Evolutionary conservation across 2,329 filamentous ascomycete species (phyloP), one percentile per base, ranked within the genome.

Genomic region (Xylaria sp.): DNA sequence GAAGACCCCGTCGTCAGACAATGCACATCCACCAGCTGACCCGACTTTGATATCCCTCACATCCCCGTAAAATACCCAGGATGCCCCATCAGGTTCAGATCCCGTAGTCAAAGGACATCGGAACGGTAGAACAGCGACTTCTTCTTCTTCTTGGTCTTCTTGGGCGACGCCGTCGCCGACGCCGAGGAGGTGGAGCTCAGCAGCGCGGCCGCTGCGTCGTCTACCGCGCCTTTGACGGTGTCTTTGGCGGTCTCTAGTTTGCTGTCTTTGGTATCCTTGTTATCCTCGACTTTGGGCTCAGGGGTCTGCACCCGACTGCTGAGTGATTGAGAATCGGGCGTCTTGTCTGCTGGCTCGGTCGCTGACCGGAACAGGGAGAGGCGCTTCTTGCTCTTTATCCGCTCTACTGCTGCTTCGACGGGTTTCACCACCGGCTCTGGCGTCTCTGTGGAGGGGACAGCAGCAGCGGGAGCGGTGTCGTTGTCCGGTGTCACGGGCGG

Each of bases 121-220:
- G 47, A 21, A 4, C 53, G 35, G n/a, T 57, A 57, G 11, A 61
- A 52, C 1, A 33, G 35, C 45, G 14, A 55, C 55, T 45, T 63
- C 60, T 55, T 60, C 43, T 62, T 62, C 37, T 58, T 62, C 33
- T 61, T 57, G 17, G 50, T 43, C 19, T 6, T 4, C 14, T 40
- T 38, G 21, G 25, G 1, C n/a, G n/a, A n/a, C 28, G 52, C 25
- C 6, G 40, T 3, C 14, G 17, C 3, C 2, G 42, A 40, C 35
- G 40, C 46, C 5, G 47, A 47, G 1, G 47, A 52, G 3, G 31
- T 40, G 11, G 47, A 23, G 21, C 53, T 61, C 19, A 33, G 3
- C 12, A 56, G 9, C 38, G 31, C 42, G 14, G 42, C 15, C 7
- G n/a, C n/a, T n/a, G 28, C 28, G 28, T 4, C 28, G 28, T 57